Base-by-base conservation (phyloP, 2,329 filamentous ascomycete species). In the Stagonosporopsis chrysanthemi region DNA sequence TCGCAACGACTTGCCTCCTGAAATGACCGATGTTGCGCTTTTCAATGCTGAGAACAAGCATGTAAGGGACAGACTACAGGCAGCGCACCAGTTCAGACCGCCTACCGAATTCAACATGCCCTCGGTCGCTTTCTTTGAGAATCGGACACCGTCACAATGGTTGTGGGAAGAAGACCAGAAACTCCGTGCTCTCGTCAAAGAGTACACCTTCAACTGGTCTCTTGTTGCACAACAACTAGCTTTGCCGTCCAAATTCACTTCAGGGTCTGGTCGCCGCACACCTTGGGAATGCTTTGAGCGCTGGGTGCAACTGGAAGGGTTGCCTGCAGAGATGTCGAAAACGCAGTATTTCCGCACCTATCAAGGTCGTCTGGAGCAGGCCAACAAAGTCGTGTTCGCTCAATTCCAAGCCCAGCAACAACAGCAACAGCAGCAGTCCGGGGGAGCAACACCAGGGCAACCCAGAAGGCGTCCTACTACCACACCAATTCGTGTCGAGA, bases 281-380 rank as follows among this genome's bases (percentile, higher is more conserved):
- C 92, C 94, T 0, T 99, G 95, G 95, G 95, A 99, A 78, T 99
- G 95, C 73, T 99, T 99, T 68, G 95, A 99, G 77, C 86, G 95
- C 40, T 99, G 94, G 94, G 90, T 97, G 52, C 88, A 90, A 65
- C 81, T 98, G 12, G 95, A 98, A 78, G 92, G 93, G 1, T 81
- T 97, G 35, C 94, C 95, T 4, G 86, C 89, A 11, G 95, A 99
- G 64, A 96, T 98, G 89, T 88, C 90, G 17, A 97, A 97, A 79
- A 97, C 92, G 0, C 90, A 93, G 41, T 99, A 98, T 74, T 99
- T 98, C 82, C 91, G 92, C 70, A 86, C 86, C 11, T 89, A 88
- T 67, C 86, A 86, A 60, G 80, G 83, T 52, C 79, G 87, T 36
- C 79, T 89, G 40, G 86, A 90, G 66, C 82, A 85, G 52, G 87